These are phyloP conservation scores for Arthrobotrys megalospora DNA, from an alignment of 2,329 filamentous ascomycete species.

Conservation along the genomic window DNA sequence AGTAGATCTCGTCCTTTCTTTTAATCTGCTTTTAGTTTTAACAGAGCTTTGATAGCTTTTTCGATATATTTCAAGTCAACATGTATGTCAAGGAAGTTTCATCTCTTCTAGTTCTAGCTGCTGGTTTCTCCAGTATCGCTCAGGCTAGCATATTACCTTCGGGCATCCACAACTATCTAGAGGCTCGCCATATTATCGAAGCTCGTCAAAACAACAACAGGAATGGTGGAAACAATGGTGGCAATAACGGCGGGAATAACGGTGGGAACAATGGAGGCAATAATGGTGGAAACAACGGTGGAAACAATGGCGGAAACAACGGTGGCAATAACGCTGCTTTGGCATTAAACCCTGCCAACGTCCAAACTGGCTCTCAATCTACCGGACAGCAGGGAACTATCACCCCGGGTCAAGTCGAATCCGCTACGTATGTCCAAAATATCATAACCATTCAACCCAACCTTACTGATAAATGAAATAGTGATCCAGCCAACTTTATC, in stretches of 20 bases:
- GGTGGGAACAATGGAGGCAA: constrained; percentile 45
- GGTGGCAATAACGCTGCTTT: constrained; percentile 36
- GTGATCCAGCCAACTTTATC: constrained; percentile 73
- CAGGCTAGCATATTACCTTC: constrained; percentile 52
- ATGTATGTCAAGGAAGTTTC: constrained; percentile 60
- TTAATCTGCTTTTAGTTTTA: constrained; percentile 35
- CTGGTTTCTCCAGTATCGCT: constrained; percentile 44
- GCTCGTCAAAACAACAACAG: constrained; percentile 55
- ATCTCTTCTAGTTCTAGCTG: constrained; percentile 53
- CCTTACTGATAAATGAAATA: constrained; percentile 62
- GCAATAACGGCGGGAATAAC: constrained; percentile 30
- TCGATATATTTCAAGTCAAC: constrained; percentile 45
- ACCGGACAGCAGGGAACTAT: constrained; percentile 67
- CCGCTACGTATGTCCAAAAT: constrained; percentile 68
- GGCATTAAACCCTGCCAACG: constrained; percentile 66
- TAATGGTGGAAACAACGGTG: constrained; percentile 38
- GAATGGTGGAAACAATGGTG: constrained; percentile 26
- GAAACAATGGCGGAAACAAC: constrained; percentile 42
- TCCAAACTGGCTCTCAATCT: constrained; percentile 68
- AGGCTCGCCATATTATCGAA: constrained; percentile 49
- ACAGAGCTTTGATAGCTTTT: constrained; percentile 34
- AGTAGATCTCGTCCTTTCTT: constrained; percentile 60
- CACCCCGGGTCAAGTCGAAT: constrained; percentile 67
- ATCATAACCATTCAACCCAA: neutral
- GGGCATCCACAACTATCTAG: constrained; percentile 40